phyloP scores from a whole-genome alignment of 768 basidiomycete species.

The Mycena alexandri region DNA sequence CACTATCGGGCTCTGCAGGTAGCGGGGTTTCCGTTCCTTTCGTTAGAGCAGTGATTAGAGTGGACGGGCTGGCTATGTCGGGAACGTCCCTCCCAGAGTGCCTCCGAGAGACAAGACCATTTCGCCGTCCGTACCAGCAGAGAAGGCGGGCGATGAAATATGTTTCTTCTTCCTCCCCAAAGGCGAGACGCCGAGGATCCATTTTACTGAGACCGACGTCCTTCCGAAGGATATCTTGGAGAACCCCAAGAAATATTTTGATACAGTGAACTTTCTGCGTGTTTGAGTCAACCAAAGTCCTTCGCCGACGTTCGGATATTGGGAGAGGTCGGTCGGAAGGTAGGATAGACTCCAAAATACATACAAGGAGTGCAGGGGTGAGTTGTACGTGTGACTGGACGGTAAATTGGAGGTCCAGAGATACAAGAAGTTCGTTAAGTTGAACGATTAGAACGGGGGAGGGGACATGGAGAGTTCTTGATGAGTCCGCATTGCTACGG shows the following conservation, averaged over 20 bases:
- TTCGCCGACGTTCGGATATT: slow-evolving; percentile 44
- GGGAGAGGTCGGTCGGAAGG: slow-evolving; percentile 60
- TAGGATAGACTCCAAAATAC: slow-evolving; percentile 75
- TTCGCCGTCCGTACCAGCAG: slow-evolving; percentile 73
- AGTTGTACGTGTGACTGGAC: slow-evolving; percentile 70
- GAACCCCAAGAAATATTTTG: slow-evolving; percentile 81
- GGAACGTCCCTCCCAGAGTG: not conserved
- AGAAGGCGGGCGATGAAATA: slow-evolving; percentile 74
- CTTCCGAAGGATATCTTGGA: slow-evolving; percentile 68
- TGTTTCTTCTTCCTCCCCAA: slow-evolving; percentile 76
- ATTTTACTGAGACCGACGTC: slow-evolving; percentile 76
- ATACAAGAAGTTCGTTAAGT: slow-evolving; percentile 62
- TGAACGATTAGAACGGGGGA: slow-evolving; percentile 44
- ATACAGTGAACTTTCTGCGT: slow-evolving; percentile 69
- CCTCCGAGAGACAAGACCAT: slow-evolving; percentile 48
- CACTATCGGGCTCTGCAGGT: not conserved
- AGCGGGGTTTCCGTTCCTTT: slow-evolving; percentile 39
- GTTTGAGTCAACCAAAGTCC: slow-evolving; percentile 37
- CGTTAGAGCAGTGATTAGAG: slow-evolving; percentile 49
- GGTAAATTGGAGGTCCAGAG: slow-evolving; percentile 59
- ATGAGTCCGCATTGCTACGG: slow-evolving; percentile 10
- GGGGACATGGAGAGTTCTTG: slow-evolving; percentile 21
- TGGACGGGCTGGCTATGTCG: slow-evolving; percentile 42
- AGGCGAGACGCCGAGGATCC: slow-evolving; percentile 74
- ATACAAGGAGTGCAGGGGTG: slow-evolving; percentile 78